Evolutionary conservation across 2,329 filamentous ascomycete species (phyloP).

Genomic region (Plenodomus biglobosus): DNA sequence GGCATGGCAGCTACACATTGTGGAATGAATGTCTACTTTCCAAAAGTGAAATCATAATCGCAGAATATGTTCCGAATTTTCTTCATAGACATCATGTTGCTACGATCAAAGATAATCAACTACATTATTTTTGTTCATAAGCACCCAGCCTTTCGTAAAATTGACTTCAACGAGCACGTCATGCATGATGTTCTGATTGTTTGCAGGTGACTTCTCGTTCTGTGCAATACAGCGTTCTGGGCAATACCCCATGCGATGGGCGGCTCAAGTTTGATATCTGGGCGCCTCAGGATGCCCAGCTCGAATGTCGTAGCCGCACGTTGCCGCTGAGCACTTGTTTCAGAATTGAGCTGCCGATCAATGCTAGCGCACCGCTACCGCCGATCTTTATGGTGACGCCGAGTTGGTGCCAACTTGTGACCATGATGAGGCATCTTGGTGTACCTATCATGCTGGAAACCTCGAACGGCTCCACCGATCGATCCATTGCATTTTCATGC

Average conservation of each 20-base stretch:
- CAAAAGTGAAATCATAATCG: background rate
- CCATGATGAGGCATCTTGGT: background rate
- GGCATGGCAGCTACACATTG: no score
- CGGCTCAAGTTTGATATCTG: constrained; percentile 13
- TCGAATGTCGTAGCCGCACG: background rate
- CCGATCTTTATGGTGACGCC: constrained; percentile 2
- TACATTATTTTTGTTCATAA: background rate
- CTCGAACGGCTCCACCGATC: no score
- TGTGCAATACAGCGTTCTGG: no score
- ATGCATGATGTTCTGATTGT: background rate
- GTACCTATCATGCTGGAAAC: background rate
- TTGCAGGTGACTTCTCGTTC: background rate
- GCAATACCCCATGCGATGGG: constrained; percentile 13
- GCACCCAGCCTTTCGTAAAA: constrained; percentile 4
- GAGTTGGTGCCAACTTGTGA: background rate
- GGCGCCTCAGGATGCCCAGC: background rate
- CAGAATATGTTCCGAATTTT: background rate
- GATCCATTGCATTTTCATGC: no score
- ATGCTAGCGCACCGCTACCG: constrained; percentile 2
- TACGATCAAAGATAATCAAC: constrained; percentile 1
- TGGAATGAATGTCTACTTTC: no score
- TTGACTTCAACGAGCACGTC: constrained; percentile 4
- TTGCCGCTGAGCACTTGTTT: constrained; percentile 1
- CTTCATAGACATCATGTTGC: constrained; percentile 3
- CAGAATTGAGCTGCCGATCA: constrained; percentile 4